phyloP scores from a whole-genome alignment of 2,329 filamentous ascomycete genomes.

The Byssoonygena ceratinophila region DNA sequence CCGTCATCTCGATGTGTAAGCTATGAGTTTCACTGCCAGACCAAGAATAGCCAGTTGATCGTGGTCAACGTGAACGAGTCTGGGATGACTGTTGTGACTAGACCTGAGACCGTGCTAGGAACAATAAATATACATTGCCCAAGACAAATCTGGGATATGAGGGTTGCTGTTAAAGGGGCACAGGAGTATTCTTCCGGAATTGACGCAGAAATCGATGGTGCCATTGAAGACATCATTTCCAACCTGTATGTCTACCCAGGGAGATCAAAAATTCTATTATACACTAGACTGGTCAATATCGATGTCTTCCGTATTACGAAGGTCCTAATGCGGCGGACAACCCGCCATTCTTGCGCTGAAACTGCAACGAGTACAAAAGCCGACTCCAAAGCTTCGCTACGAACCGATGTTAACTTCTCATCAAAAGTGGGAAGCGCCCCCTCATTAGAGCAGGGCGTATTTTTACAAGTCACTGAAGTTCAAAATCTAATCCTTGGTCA shows the following conservation, averaged over 20 bases:
- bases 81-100: constrained; percentile 23
- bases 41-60: constrained; percentile 23
- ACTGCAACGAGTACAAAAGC: not conserved
- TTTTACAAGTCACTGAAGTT: constrained; percentile 31
- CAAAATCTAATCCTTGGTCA: constrained; percentile 28
- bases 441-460: constrained; percentile 20
- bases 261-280: constrained; percentile 22
- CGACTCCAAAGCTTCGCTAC: not conserved
- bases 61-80: constrained; percentile 27
- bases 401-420: constrained; percentile 12
- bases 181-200: constrained; percentile 20
- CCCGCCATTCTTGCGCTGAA: constrained; percentile 22
- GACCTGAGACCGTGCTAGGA: constrained; percentile 24
- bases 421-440: constrained; percentile 2
- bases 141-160: constrained; percentile 32
- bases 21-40: constrained; percentile 35
- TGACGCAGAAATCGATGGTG: constrained; percentile 22
- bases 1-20: constrained; percentile 16
- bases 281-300: constrained; percentile 21
- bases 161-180: constrained; percentile 24
- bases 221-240: constrained; percentile 25
- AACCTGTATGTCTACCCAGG: constrained; percentile 28
- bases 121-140: constrained; percentile 34
- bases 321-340: constrained; percentile 28
- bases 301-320: constrained; percentile 24